Conservation (phyloP, 2,329 filamentous ascomycete species). For the Pestalotiopsis fici region DNA sequence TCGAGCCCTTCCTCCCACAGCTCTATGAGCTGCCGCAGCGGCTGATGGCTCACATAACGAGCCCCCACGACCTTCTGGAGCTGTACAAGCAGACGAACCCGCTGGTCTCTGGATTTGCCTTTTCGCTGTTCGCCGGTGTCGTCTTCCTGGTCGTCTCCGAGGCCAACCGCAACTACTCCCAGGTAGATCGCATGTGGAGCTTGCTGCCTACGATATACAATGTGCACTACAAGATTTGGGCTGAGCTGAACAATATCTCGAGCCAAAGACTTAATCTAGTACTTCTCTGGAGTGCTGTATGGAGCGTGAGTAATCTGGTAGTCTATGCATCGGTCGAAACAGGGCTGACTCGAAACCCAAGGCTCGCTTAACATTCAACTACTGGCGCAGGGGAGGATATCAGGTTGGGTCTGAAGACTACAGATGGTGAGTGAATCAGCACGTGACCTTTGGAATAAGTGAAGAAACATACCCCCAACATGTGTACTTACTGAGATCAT, state of each 20-base stretch:
- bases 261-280: slow-evolving; percentile 73
- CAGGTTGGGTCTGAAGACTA: slow-evolving; percentile 90
- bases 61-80: slow-evolving; percentile 62
- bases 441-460: not conserved
- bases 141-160: slow-evolving; percentile 78
- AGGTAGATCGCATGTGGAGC: slow-evolving; percentile 92
- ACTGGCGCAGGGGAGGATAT: slow-evolving; percentile 95
- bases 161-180: slow-evolving; percentile 92
- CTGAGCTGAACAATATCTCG: slow-evolving; percentile 71
- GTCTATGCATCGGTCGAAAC: not conserved
- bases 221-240: slow-evolving; percentile 81
- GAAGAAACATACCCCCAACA: not conserved
- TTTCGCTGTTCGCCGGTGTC: slow-evolving; percentile 69
- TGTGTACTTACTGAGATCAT: not conserved
- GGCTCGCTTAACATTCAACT: slow-evolving; percentile 89
- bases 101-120: slow-evolving; percentile 71
- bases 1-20: slow-evolving; percentile 74
- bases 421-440: slow-evolving; percentile 63
- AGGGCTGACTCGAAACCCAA: slow-evolving; percentile 29
- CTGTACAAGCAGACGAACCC: slow-evolving; percentile 88
- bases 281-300: slow-evolving; percentile 69
- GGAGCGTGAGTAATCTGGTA: slow-evolving; percentile 65
- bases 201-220: slow-evolving; percentile 86
- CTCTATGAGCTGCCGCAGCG: slow-evolving; percentile 69
- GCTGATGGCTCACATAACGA: slow-evolving; percentile 59